Percentiles rank a stretch among this genome's conserved stretches.
phyloP scores from a whole-genome alignment of 768 basidiomycete genomes.

The Gelatoporia subvermispora region DNA sequence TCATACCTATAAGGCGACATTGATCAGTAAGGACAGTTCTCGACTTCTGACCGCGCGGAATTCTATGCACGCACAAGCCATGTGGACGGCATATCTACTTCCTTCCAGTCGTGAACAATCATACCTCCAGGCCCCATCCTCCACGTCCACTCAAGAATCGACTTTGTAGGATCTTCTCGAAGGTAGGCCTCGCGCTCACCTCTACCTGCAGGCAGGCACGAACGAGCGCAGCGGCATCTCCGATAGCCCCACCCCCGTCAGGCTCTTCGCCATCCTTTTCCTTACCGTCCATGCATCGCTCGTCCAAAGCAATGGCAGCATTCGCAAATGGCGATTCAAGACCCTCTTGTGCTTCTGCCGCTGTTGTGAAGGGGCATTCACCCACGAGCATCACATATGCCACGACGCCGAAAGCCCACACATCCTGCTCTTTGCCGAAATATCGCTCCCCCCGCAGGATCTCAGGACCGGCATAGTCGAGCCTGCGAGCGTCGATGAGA shows the following conservation, averaged over 20 bases:
- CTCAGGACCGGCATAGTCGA: conserved; percentile 96
- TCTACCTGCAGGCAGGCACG: conserved; percentile 81
- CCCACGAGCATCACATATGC: conserved; percentile 91
- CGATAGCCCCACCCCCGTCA: conserved; percentile 81
- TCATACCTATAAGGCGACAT: conserved; percentile 14
- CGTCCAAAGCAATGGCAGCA: conserved; percentile 72
- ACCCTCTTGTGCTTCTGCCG: conserved; percentile 87
- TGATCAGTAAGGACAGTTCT: conserved; percentile 5
- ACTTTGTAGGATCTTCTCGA: conserved; percentile 74
- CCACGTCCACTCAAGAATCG: conserved; percentile 74
- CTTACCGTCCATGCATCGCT: conserved; percentile 72
- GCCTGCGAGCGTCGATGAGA: conserved; percentile 35
- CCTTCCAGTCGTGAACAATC: conserved; percentile 1
- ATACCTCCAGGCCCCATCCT: conserved; percentile 58
- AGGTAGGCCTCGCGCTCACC: conserved; percentile 73
- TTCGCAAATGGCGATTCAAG: conserved; percentile 70
- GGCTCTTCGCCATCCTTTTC: conserved; percentile 68
- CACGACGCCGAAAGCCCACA: conserved; percentile 97
- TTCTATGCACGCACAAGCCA: conserved; percentile 16
- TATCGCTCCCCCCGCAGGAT: conserved; percentile 94
- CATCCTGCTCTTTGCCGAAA: conserved; percentile 93
- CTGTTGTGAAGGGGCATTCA: conserved; percentile 88
- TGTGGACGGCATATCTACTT: conserved; percentile 1
- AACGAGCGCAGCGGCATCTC: conserved; percentile 83
- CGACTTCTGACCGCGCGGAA: conserved; percentile 9